Base-by-base conservation (phyloP, 139 green algal species). In the Chlamydomonas applanata region DNA sequence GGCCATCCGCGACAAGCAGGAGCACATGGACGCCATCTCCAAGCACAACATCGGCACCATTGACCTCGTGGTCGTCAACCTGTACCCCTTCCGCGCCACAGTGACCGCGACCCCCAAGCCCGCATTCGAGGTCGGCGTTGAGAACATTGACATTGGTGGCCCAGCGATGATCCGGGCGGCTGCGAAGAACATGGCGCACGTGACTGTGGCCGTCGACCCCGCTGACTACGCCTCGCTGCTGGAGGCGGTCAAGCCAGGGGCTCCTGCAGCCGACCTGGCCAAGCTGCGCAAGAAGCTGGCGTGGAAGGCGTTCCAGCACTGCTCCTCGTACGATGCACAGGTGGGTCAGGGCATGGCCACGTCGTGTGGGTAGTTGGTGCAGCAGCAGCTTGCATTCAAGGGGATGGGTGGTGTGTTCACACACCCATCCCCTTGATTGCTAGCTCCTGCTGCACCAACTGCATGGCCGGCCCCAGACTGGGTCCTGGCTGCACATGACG, bases 121-220 rank as follows among this genome's bases (percentile, higher is more conserved):
- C n/a, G 73, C 73, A 1, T 98, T 96, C 72, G 91, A 93, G 67
- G 57, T 76, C 22, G 91, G 88, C 5, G 88, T 99, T 16, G 96
- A 99, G 87, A 99, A 99, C 84, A 99, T 99, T 52, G 96, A 99
- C 87, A 99, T 99, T 59, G 96, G 96, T 29, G 96, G 96, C 1
- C 96, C 96, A 11, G 89, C 93, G 49, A 99, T 99, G 96, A 97
- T 99, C 71, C 90, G 96, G 2, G 93, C 91, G 20, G 93, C 93
- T 54, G 93, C 93, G 32, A 98, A 98, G 85, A 98, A 98, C 86
- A 79, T 82, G 73, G 87, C 63, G 4, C 63, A 92, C 56, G 94
- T 98, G 35, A 73, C 85, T 44, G 92, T 97, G 53, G 71, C 93
- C 0, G 91, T 96, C 25, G 93, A 97, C 77, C 89, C 92, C 14